Percentiles rank a stretch among this genome's conserved stretches.
Conservation (phyloP, 257 asterid genomes). For the Solanum pennellii region DNA sequence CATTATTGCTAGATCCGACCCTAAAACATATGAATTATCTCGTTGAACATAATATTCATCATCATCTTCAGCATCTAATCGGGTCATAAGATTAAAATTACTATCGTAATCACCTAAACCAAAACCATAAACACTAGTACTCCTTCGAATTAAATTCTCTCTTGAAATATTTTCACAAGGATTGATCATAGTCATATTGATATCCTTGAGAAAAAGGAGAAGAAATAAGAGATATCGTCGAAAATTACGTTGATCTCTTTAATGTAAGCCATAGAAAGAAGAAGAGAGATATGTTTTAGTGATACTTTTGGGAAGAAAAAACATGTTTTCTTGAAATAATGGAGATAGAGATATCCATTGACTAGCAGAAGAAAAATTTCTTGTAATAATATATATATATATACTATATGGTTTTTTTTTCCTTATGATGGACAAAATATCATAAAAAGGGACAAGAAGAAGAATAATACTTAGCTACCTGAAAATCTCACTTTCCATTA, state of each 20-base stretch:
- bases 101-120: conserved; percentile 11
- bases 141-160: conserved; percentile 9
- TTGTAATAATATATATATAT: too few species aligned
- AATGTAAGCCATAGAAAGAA: conserved; percentile 20
- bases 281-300: background rate
- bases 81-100: conserved; percentile 25
- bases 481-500: conserved; percentile 64
- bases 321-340: conserved; percentile 9
- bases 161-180: conserved; percentile 17
- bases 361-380: conserved; percentile 2
- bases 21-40: conserved; percentile 1
- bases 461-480: conserved; percentile 17
- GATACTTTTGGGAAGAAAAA: conserved; percentile 6
- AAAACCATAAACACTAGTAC: conserved; percentile 3
- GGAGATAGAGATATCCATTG: conserved; percentile 38
- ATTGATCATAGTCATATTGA: conserved; percentile 67
- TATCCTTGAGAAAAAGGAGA: background rate
- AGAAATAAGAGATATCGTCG: background rate
- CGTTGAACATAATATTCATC: conserved; percentile 7
- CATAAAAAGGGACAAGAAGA: conserved; percentile 17
- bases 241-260: background rate
- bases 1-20: conserved; percentile 41
- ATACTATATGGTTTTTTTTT: background rate
- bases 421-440: background rate
- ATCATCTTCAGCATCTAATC: conserved; percentile 16